These are phyloP conservation scores for Solanum gandarillasii DNA, from an alignment of 257 asterid genomes.

Conservation along the genomic window DNA sequence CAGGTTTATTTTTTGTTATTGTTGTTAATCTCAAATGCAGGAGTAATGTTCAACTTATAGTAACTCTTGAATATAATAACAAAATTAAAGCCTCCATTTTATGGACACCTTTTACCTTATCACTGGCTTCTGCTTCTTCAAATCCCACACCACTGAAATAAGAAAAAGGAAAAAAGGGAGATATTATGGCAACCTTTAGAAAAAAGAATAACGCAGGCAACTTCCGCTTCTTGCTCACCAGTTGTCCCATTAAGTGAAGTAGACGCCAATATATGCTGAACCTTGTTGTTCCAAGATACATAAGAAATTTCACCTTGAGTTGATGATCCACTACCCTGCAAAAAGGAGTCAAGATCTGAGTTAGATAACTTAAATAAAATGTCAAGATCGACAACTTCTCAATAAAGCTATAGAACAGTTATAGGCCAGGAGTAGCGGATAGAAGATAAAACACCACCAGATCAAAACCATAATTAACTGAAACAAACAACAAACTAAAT, in stretches of 20 bases:
- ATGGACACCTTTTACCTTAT: slow-evolving; percentile 43
- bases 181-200: slow-evolving; percentile 11
- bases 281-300: slow-evolving; percentile 88
- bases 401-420: background rate
- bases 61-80: background rate
- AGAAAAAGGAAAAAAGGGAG: slow-evolving; percentile 5
- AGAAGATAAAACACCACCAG: background rate
- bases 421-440: background rate
- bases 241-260: slow-evolving; percentile 88
- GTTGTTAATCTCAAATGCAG: background rate
- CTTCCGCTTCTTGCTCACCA: slow-evolving; percentile 37
- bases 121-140: slow-evolving; percentile 89
- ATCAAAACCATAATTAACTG: background rate
- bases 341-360: slow-evolving; percentile 1
- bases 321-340: slow-evolving; percentile 87
- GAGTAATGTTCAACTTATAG: background rate
- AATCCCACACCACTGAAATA: slow-evolving; percentile 89
- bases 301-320: slow-evolving; percentile 91
- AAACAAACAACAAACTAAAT: background rate
- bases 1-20: background rate
- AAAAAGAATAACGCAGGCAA: background rate
- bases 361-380: background rate
- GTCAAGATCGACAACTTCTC: background rate
- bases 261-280: slow-evolving; percentile 83
- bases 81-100: background rate